Conservation (phyloP, 148 eudicot species). For the Vaccinium vitisidaea region DNA sequence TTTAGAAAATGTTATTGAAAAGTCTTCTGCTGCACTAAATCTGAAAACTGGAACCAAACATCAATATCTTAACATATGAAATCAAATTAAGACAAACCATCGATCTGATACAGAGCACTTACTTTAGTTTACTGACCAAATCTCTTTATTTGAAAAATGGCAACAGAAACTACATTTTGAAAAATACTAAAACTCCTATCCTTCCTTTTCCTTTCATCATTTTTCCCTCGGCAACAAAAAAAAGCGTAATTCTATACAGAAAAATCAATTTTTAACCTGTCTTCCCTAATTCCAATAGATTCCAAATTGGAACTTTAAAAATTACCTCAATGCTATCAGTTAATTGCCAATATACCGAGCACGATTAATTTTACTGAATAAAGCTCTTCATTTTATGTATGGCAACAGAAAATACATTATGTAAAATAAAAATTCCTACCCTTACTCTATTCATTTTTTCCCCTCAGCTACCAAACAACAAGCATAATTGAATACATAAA, state of each 20-base stretch:
- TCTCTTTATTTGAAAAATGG: background rate
- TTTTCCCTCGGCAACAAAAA: conserved; percentile 4
- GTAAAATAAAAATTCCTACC: too few species aligned
- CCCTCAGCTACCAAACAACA: background rate
- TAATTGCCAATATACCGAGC: conserved; percentile 38
- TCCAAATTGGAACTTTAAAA: background rate
- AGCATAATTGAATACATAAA: conserved; percentile 14
- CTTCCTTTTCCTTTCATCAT: background rate
- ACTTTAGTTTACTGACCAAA: background rate
- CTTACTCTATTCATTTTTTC: too few species aligned
- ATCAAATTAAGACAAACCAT: background rate
- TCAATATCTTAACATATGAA: background rate
- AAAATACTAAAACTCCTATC: background rate
- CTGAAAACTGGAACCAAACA: background rate
- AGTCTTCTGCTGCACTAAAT: background rate
- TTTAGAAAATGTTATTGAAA: background rate
- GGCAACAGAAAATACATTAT: too few species aligned
- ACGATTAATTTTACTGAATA: too few species aligned
- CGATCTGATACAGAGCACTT: background rate
- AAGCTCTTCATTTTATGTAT: too few species aligned
- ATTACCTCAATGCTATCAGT: conserved; percentile 76
- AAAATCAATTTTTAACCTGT: background rate
- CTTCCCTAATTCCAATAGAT: background rate
- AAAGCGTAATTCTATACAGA: too few species aligned
- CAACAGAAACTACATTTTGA: background rate